Base-by-base conservation (phyloP, 2,329 filamentous ascomycete species). In the Stromatinia cepivora region DNA sequence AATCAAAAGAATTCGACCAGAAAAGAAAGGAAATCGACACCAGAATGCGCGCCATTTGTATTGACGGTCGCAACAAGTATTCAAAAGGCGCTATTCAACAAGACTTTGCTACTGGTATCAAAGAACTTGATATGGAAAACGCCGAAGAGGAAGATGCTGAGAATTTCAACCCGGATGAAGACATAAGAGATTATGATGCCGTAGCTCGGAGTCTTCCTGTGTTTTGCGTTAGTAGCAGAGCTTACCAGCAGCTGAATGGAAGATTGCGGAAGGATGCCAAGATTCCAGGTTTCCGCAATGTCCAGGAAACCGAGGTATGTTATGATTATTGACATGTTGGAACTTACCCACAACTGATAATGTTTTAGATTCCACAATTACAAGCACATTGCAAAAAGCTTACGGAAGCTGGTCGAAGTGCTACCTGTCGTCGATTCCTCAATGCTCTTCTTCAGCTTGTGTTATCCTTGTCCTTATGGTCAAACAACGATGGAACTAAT, bases 151-250 rank as follows among this genome's bases (percentile, higher is more conserved):
- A 86, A 72, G 82, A 88, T 57, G 85, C 85, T 28, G 82, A 81
- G 0, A 81, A 81, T 11, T 88, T 88, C 72, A 79, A 88, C 71
- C 85, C 85, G 0, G 82, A 85, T 2, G 75, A 82, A n/a, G 84
- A 88, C 9, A 57, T 81, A 3, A 82, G 86, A 13, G 83, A 90
- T 73, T 90, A 90, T 66, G 82, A 86, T 0, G 78, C 86, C 56
- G 82, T 90, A 10, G 87, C 85, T 0, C 77, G 77, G 11, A 81
- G 80, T 0, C 79, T 91, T 0, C 84, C 87, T 0, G 87, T 91
- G 1, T 91, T 90, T 74, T 90, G 88, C 71, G 85, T 90, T 22
- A 88, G 86, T 69, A 86, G 85, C 59, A 80, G 85, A 57, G 87
- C 84, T 0, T 91, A 89, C 67, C 87, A 91, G 73, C 87, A 87